Evolutionary conservation across 2,329 filamentous ascomycete genomes (phyloP), one percentile per base, ranked within the genome.

Genomic region (Diaporthe citriasiana): DNA sequence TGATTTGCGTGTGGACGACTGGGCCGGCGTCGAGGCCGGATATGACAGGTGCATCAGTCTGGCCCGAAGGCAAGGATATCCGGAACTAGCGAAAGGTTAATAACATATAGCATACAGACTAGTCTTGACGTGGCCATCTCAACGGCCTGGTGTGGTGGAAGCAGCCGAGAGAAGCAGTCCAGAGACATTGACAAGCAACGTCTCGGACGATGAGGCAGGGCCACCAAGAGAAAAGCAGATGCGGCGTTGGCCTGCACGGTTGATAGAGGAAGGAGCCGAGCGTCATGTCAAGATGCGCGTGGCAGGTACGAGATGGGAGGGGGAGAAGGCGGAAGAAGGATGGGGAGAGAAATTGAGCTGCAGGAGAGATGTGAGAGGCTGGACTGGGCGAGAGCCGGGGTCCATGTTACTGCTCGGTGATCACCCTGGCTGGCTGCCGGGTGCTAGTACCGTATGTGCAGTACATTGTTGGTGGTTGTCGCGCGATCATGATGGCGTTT

Each of bases 71-170:
- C 63, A 53, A 40, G 63, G 33, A 40, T 38, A 15, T 53, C 63
- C 47, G 63, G 33, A 19, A 53, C 63, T 68, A 68, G 47, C 47
- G 47, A 68, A 68, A 53, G 63, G 47, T 53, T 68, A 68, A 53
- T 53, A 30, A 30, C 19, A 68, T 19, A 47, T 25, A 68, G 47
- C 63, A 68, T 27, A 40, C n/a, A 25, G 33, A 40, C 63, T 68
- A 68, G 47, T 40, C 63, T 53, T 51, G 59, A 65, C 59, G 40
- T 65, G 47, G 47, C 30, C 63, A 27, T 27, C 33, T 40, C 47
- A 51, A 68, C 63, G 63, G 63, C 47, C 5, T 40, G 17, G 25
- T 51, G 27, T 25, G 17, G 60, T 47, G 19, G 40, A 65, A 47
- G 59, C 59, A n/a, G 27, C 40, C 27, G 27, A 30, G 27, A 47